Evolutionary conservation across 192 early-diverging fungal genomes (phyloP).

Genomic region (Coemansia sp.): DNA sequence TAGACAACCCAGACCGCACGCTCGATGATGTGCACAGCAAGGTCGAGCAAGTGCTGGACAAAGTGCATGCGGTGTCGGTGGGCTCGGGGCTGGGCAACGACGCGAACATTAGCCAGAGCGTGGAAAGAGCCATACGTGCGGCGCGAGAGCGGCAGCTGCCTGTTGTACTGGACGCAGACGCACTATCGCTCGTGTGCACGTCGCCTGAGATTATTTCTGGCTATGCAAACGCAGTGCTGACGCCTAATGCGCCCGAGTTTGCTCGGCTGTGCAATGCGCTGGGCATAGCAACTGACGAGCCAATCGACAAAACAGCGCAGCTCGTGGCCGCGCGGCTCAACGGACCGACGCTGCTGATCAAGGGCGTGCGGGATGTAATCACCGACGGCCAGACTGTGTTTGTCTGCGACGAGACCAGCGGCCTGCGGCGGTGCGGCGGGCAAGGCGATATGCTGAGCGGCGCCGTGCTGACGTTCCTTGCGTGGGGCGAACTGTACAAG

Average conservation of each 20-base stretch:
- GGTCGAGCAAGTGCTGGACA: slow-evolving; percentile 57
- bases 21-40: slow-evolving; percentile 52
- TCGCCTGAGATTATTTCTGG: slow-evolving; percentile 69
- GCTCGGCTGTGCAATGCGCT: slow-evolving; percentile 65
- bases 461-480: slow-evolving; percentile 76
- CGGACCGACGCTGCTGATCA: slow-evolving; percentile 77
- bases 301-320: slow-evolving; percentile 42
- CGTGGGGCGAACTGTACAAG: slow-evolving; percentile 76
- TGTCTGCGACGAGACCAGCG: slow-evolving; percentile 64
- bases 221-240: slow-evolving; percentile 74
- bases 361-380: slow-evolving; percentile 75
- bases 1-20: slow-evolving; percentile 20
- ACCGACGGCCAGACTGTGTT: slow-evolving; percentile 69
- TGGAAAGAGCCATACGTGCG: slow-evolving; percentile 66
- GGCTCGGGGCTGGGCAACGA: slow-evolving; percentile 92
- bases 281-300: slow-evolving; percentile 40
- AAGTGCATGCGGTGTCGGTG: slow-evolving; percentile 82
- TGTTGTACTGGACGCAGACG: slow-evolving; percentile 95
- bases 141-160: slow-evolving; percentile 63
- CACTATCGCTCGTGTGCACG: slow-evolving; percentile 71
- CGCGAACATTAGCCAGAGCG: slow-evolving; percentile 62
- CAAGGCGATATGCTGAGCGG: slow-evolving; percentile 95
- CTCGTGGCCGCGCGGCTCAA: slow-evolving; percentile 67
- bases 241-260: slow-evolving; percentile 90
- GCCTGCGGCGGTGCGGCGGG: slow-evolving; percentile 86